Conservation (phyloP, 176 grass and related monocot species). For the Lolium perenne region DNA sequence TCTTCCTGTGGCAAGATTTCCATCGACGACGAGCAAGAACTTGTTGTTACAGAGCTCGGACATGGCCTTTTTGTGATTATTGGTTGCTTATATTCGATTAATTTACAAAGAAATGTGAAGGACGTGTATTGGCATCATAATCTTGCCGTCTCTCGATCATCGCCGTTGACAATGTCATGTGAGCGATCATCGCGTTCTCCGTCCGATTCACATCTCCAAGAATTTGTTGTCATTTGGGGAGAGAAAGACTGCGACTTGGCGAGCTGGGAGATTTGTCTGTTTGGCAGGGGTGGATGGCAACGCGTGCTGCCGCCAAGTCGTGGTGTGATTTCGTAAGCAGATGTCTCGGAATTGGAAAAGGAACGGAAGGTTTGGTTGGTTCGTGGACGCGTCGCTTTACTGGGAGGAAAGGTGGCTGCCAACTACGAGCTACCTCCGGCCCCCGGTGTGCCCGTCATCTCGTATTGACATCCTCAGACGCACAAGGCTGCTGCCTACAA, state of each 20-base stretch:
- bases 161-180: neutral
- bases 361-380: conserved; percentile 3
- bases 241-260: neutral
- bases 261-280: neutral
- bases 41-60: conserved; percentile 13
- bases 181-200: neutral
- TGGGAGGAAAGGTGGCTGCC: conserved; percentile 9
- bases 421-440: conserved; percentile 6
- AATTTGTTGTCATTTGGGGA: neutral
- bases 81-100: neutral
- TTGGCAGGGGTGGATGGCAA: neutral
- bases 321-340: conserved; percentile 2
- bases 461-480: too few species aligned
- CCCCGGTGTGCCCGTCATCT: too few species aligned
- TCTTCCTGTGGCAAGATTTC: conserved; percentile 24
- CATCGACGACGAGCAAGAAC: conserved; percentile 42
- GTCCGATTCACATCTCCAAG: too few species aligned
- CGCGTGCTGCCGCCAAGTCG: neutral
- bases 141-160: neutral
- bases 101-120: conserved; percentile 13
- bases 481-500: too few species aligned
- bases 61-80: conserved; percentile 38
- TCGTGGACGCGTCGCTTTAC: conserved; percentile 40
- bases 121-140: neutral
- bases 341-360: neutral